phyloP scores from a whole-genome alignment of 1,284 basidiomycete genomes.

The Sporisorium sorghi region DNA sequence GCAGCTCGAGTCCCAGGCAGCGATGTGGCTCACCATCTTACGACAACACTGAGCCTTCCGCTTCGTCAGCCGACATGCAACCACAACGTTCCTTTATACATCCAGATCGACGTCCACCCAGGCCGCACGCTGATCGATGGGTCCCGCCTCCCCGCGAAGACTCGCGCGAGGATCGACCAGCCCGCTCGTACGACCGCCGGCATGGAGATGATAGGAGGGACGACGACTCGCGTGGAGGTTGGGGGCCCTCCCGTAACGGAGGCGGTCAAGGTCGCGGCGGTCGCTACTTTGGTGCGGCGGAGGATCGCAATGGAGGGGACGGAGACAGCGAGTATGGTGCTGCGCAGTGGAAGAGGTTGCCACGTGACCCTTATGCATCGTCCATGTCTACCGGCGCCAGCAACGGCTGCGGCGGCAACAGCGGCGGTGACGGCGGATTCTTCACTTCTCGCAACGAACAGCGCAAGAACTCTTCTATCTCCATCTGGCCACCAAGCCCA shows the following conservation, averaged over 20 bases:
- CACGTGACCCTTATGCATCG: constrained; percentile 47
- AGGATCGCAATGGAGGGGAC: neutral
- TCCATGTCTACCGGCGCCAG: constrained; percentile 16
- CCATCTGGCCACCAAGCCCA: constrained; percentile 60
- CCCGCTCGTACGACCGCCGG: constrained; percentile 17
- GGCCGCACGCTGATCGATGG: constrained; percentile 42
- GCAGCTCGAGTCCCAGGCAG: constrained; percentile 16
- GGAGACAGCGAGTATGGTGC: constrained; percentile 28
- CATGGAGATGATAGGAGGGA: constrained; percentile 13
- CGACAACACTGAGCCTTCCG: constrained; percentile 11
- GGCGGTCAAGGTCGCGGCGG: constrained; percentile 12
- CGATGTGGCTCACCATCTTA: constrained; percentile 28
- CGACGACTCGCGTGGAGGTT: constrained; percentile 11
- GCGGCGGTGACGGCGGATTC: constrained; percentile 30
- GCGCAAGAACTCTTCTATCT: constrained; percentile 51
- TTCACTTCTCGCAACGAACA: constrained; percentile 54
- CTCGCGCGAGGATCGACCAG: neutral
- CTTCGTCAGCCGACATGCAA: constrained; percentile 14
- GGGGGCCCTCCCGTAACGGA: constrained; percentile 10
- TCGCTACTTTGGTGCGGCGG: constrained; percentile 34
- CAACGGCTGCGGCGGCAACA: neutral
- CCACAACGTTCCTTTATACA: constrained; percentile 23
- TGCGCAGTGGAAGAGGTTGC: constrained; percentile 43
- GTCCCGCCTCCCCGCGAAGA: constrained; percentile 41
- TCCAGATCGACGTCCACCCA: constrained; percentile 39